phyloP scores from a whole-genome alignment of 352 stramenopile species.

The Globisporangium megalacanthum region DNA sequence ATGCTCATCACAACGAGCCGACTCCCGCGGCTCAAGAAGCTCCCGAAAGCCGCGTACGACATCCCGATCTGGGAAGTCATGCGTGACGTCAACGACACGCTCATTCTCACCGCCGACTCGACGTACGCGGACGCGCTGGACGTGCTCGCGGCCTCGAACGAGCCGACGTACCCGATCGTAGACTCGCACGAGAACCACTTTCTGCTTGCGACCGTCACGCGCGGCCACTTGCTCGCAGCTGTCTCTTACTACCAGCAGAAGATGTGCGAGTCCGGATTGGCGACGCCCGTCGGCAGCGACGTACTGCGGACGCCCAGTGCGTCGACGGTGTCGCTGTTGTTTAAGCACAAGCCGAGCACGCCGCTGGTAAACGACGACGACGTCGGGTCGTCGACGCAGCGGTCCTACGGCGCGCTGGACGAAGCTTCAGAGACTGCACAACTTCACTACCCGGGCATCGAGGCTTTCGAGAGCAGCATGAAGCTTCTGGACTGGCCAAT shows the following conservation, averaged over 20 bases:
- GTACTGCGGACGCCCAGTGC: conserved; percentile 6
- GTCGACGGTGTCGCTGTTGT: conserved; percentile 25
- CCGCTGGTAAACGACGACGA: not conserved
- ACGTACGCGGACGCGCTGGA: conserved; percentile 55
- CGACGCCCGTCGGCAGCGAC: not conserved
- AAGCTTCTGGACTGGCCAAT: conserved; percentile 45
- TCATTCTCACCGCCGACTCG: conserved; percentile 56
- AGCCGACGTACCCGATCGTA: conserved; percentile 77
- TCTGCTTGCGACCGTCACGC: conserved; percentile 64
- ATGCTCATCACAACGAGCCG: conserved; percentile 82
- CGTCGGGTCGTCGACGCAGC: conserved; percentile 8
- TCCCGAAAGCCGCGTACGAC: conserved; percentile 81
- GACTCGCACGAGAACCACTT: conserved; percentile 53
- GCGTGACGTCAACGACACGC: conserved; percentile 68
- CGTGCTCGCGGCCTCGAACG: conserved; percentile 41
- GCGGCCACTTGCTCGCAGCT: conserved; percentile 38
- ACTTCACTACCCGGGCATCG: conserved; percentile 7
- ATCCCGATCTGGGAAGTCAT: conserved; percentile 84
- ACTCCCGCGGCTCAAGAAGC: conserved; percentile 67
- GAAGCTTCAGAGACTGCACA: conserved; percentile 4
- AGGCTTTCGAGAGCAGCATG: conserved; percentile 13
- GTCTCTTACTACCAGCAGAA: conserved; percentile 51
- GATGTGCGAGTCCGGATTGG: conserved; percentile 11
- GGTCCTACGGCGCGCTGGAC: conserved; percentile 1
- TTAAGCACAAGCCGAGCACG: conserved; percentile 13